Evolutionary conservation across 306 rosid species (phyloP).

Genomic region (Quercus rubra): DNA sequence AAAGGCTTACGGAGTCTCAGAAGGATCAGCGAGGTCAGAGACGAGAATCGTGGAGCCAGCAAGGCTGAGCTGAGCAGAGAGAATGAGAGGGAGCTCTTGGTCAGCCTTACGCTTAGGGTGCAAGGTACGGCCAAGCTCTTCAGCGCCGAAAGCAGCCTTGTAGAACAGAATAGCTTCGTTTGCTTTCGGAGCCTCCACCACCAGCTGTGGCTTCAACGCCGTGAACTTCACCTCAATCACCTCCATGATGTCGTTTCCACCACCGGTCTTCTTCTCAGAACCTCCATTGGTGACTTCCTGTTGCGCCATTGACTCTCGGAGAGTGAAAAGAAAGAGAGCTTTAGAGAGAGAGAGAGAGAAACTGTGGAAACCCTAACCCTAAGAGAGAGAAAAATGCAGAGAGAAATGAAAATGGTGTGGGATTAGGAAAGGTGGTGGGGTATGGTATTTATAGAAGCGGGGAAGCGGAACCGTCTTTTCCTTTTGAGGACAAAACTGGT

Average conservation of each 20-base stretch:
- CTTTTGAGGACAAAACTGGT: constrained; percentile 37
- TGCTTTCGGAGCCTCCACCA: constrained; percentile 65
- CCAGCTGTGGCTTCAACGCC: constrained; percentile 47
- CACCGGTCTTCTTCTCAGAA: constrained; percentile 27
- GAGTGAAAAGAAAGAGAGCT: not conserved
- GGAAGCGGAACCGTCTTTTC: constrained; percentile 40
- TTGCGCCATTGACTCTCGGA: constrained; percentile 46
- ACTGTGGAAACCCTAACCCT: constrained; percentile 36
- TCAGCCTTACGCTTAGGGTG: constrained; percentile 86
- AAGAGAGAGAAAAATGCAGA: constrained; percentile 34
- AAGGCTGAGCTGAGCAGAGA: constrained; percentile 56
- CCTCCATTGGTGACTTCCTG: constrained; percentile 57
- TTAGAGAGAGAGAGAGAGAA: not conserved
- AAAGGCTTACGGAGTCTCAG: constrained; percentile 35
- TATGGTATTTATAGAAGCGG: constrained; percentile 47
- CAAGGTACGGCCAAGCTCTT: constrained; percentile 49
- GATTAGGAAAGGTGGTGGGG: constrained; percentile 10
- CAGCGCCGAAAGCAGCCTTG: constrained; percentile 73
- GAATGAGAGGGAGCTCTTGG: constrained; percentile 62
- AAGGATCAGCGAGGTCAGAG: constrained; percentile 38
- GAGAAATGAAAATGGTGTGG: constrained; percentile 31
- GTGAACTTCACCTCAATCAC: constrained; percentile 20
- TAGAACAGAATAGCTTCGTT: constrained; percentile 72
- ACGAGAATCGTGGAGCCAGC: constrained; percentile 48
- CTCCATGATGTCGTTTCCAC: not conserved